Evolutionary conservation across 805 yeast species (phyloP).

Genomic region (Candida lessepsii): DNA sequence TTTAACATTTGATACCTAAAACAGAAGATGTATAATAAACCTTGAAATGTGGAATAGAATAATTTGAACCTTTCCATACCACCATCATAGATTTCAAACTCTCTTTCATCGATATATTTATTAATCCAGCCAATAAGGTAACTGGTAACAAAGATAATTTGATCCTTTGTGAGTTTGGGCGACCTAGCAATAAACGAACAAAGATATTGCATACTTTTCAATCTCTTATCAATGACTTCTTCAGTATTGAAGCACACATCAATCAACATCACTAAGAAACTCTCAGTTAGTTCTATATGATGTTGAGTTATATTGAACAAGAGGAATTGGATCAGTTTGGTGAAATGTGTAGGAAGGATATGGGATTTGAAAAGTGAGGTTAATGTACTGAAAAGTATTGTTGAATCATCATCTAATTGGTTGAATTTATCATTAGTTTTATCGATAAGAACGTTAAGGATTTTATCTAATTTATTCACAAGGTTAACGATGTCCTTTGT

Average conservation of each 20-base stretch:
- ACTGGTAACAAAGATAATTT: conserved; percentile 77
- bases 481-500: conserved; percentile 51
- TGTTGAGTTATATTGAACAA: conserved; percentile 79
- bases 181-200: conserved; percentile 91
- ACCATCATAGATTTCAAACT: conserved; percentile 62
- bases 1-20: conserved; percentile 67
- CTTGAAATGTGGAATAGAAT: conserved; percentile 89
- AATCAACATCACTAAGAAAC: conserved; percentile 75
- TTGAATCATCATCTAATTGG: conserved; percentile 42
- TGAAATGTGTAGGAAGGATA: conserved; percentile 86
- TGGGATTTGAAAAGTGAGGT: conserved; percentile 77
- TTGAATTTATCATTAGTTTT: conserved; percentile 23
- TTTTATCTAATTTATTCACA: conserved; percentile 68
- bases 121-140: conserved; percentile 82
- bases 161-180: conserved; percentile 63
- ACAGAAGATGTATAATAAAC: conserved; percentile 86
- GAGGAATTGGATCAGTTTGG: conserved; percentile 82
- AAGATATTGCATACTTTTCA: conserved; percentile 88
- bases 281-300: conserved; percentile 79
- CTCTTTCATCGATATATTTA: conserved; percentile 79
- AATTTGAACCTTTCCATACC: conserved; percentile 92
- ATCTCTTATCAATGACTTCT: conserved; percentile 70
- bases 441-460: conserved; percentile 59
- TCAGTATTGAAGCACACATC: conserved; percentile 75
- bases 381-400: conserved; percentile 67